Evolutionary conservation across 306 rosid genomes (phyloP).

Genomic region (Lathyrus aphaca): DNA sequence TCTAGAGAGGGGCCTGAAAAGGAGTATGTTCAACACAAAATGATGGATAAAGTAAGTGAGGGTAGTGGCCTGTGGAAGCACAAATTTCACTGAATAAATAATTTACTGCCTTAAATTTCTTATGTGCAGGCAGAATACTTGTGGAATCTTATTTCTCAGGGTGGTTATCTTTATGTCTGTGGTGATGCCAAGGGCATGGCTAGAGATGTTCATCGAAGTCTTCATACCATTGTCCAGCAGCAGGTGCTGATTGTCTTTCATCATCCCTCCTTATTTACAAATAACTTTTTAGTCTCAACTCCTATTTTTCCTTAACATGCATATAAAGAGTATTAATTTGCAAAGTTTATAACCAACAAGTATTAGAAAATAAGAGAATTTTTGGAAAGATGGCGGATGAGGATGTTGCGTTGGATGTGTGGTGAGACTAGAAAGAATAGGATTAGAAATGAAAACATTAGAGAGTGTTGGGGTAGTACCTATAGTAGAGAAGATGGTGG

Average conservation of each 20-base stretch:
- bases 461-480: no score
- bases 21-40: constrained; percentile 91
- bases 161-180: constrained; percentile 86
- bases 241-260: constrained; percentile 54
- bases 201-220: constrained; percentile 81
- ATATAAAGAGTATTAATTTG: constrained; percentile 26
- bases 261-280: constrained; percentile 26
- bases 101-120: constrained; percentile 36
- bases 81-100: constrained; percentile 28
- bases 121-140: constrained; percentile 60
- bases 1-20: constrained; percentile 82
- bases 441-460: no score
- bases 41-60: constrained; percentile 71
- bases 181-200: constrained; percentile 99
- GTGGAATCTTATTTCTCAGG: constrained; percentile 78
- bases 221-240: constrained; percentile 75
- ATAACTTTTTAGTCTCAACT: constrained; percentile 15
- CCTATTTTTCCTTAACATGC: constrained; percentile 27
- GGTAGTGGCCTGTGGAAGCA: background rate
- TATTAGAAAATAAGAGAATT: constrained; percentile 1
- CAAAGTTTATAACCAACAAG: background rate
- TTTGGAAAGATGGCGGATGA: background rate
- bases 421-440: no score
- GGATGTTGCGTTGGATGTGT: no score
- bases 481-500: no score